A percentile compares a stretch with the other conserved stretches of the same genome.
Conservation (phyloP, 371 early-diverging fungal species). For the Rhizopus stolonifer region DNA sequence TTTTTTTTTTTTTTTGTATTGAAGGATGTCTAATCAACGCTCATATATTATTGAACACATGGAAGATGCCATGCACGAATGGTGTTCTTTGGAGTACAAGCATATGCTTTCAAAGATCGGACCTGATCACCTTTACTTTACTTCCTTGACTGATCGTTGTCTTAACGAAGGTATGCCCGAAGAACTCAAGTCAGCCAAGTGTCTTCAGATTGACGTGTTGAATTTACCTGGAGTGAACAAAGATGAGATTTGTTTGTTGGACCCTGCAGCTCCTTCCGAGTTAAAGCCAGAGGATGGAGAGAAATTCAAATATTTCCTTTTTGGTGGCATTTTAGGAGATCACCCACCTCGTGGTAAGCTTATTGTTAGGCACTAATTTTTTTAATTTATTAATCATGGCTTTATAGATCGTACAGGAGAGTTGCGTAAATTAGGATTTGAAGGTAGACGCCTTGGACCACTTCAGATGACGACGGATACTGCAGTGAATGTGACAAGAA, state of each 20-base stretch:
- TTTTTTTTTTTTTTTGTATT: background rate
- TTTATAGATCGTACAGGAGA: conserved; percentile 73
- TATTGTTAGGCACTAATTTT: background rate
- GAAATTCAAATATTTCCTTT: conserved; percentile 70
- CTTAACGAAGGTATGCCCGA: conserved; percentile 52
- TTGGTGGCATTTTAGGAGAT: conserved; percentile 81
- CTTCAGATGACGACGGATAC: conserved; percentile 80
- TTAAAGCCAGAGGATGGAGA: conserved; percentile 71
- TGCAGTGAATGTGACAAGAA: conserved; percentile 62
- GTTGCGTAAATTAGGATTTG: conserved; percentile 72
- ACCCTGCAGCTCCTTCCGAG: conserved; percentile 61
- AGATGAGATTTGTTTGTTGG: conserved; percentile 71
- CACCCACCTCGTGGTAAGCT: conserved; percentile 65
- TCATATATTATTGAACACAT: conserved; percentile 76
- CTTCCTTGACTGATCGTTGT: conserved; percentile 55
- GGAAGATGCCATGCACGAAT: conserved; percentile 75
- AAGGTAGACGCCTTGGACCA: conserved; percentile 74
- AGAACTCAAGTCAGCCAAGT: conserved; percentile 54
- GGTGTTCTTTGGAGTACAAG: conserved; percentile 75
- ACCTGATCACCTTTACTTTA: conserved; percentile 58
- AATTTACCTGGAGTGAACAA: conserved; percentile 56
- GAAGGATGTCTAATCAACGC: conserved; percentile 7
- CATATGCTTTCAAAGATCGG: conserved; percentile 69
- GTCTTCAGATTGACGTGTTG: conserved; percentile 59
- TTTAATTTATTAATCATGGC: background rate